Evolutionary conservation across 2,329 filamentous ascomycete species (phyloP).

Genomic region (Cephalotrichum gorgonifer): DNA sequence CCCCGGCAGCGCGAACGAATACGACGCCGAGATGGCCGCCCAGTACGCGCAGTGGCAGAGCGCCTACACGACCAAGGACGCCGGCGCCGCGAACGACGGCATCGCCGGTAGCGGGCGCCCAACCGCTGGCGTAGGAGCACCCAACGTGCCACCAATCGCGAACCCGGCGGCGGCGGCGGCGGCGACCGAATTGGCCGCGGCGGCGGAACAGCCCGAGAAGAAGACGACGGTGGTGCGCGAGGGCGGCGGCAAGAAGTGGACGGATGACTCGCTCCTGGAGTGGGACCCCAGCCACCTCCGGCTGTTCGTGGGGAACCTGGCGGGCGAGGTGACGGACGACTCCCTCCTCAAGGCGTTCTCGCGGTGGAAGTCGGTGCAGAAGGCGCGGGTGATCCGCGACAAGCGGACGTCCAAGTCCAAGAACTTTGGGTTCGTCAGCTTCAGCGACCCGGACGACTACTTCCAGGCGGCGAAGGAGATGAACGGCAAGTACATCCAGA

Average conservation of each 20-base stretch:
- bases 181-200: conserved; percentile 12
- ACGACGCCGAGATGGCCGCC: conserved; percentile 74
- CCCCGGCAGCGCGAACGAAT: conserved; percentile 39
- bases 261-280: conserved; percentile 77
- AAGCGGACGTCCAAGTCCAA: conserved; percentile 95
- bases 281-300: conserved; percentile 95
- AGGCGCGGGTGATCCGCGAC: conserved; percentile 87
- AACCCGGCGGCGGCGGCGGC: conserved; percentile 35
- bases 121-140: conserved; percentile 19
- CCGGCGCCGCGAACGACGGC: conserved; percentile 17
- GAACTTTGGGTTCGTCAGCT: conserved; percentile 93
- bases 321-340: conserved; percentile 94
- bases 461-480: conserved; percentile 96
- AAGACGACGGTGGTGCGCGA: conserved; percentile 81
- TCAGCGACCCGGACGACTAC: conserved; percentile 90
- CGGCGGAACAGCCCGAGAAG: conserved; percentile 37
- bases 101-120: conserved; percentile 12
- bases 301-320: conserved; percentile 92
- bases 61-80: conserved; percentile 63
- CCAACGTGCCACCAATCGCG: conserved; percentile 22
- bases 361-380: conserved; percentile 78
- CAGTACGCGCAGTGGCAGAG: conserved; percentile 94
- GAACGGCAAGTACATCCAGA: conserved; percentile 98
- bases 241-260: conserved; percentile 89
- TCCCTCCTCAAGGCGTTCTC: conserved; percentile 89